phyloP scores from a whole-genome alignment of 306 rosid genomes.

The Dryas octopetala region DNA sequence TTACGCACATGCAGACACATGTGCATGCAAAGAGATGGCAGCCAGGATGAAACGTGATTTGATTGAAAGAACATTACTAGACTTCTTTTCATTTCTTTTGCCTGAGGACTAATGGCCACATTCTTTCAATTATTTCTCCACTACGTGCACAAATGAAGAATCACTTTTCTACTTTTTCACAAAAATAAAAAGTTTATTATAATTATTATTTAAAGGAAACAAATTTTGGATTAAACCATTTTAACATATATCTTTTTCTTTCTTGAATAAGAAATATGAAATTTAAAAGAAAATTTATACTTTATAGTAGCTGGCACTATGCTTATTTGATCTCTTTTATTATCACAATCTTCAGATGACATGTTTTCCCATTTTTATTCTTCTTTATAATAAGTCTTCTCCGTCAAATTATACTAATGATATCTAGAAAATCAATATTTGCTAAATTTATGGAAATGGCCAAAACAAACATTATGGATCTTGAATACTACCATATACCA shows the following conservation, averaged over 20 bases:
- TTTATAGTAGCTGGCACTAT: background rate
- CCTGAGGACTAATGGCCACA: background rate
- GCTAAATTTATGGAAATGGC: background rate
- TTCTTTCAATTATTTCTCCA: background rate
- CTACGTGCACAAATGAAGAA: background rate
- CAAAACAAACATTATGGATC: background rate
- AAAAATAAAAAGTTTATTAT: background rate
- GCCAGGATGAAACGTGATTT: slow-evolving; percentile 1
- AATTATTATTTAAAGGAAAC: background rate
- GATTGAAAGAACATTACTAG: background rate
- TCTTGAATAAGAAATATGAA: background rate
- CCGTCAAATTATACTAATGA: too few species aligned
- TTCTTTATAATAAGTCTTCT: too few species aligned
- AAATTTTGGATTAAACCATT: background rate
- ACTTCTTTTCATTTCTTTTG: background rate
- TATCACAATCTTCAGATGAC: background rate
- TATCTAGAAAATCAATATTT: too few species aligned
- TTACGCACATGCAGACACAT: background rate
- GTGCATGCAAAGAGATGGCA: background rate
- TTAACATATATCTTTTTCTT: background rate
- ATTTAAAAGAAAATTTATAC: background rate
- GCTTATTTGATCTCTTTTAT: background rate
- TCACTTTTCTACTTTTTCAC: background rate
- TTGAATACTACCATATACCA: background rate
- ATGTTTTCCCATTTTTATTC: too few species aligned